phyloP scores from a whole-genome alignment of 2,329 filamentous ascomycete species.

The Sclerotinia sclerotiorum region DNA sequence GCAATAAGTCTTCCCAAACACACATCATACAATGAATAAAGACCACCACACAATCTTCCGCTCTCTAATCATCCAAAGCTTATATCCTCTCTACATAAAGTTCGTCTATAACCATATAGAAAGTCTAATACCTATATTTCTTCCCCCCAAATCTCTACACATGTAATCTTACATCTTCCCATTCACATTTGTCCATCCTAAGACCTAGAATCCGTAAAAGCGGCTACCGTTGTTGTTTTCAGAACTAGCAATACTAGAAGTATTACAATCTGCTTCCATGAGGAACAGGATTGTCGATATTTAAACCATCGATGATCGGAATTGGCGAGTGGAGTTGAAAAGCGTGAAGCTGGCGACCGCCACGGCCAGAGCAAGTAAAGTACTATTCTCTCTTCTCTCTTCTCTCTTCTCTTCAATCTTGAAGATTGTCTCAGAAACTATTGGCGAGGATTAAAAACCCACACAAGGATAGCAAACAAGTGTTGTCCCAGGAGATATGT shows the following conservation, averaged over 20 bases:
- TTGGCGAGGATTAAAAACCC: not conserved
- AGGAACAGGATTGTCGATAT: not conserved
- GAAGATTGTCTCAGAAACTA: not conserved
- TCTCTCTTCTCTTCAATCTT: too few relatives aligned
- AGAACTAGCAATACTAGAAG: not conserved
- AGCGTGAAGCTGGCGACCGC: too few relatives aligned
- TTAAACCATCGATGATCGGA: not conserved
- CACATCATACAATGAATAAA: too few relatives aligned
- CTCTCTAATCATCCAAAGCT: not conserved
- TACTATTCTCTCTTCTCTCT: too few relatives aligned
- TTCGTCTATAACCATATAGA: too few relatives aligned
- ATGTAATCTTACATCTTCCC: too few relatives aligned
- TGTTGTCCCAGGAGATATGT: not conserved
- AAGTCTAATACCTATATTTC: too few relatives aligned
- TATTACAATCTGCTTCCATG: not conserved
- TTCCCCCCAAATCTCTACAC: too few relatives aligned
- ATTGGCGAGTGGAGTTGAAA: too few relatives aligned
- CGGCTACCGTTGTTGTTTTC: not conserved
- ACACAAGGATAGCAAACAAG: not conserved
- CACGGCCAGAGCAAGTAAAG: too few relatives aligned
- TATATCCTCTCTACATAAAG: too few relatives aligned
- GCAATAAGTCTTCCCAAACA: conserved; percentile 68
- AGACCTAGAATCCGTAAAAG: too few relatives aligned
- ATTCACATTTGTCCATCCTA: not conserved
- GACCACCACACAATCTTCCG: not conserved